Percentiles rank a stretch among this genome's conserved stretches.
Evolutionary conservation across 768 basidiomycete species (phyloP).

Genomic region (Pleurotus tuoliensis): DNA sequence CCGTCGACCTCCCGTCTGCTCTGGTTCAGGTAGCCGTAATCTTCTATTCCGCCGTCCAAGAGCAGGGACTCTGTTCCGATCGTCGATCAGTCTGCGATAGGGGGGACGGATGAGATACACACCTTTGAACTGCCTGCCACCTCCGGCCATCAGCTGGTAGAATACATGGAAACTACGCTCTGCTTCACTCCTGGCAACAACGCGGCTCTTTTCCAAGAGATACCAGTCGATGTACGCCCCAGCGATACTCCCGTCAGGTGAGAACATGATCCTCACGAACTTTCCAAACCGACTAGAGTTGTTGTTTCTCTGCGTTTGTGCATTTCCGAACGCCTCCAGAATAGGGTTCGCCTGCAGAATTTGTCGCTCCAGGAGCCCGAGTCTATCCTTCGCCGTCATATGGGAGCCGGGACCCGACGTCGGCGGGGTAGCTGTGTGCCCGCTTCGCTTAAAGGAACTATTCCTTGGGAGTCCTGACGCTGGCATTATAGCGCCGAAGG

Average conservation of each 20-base stretch:
- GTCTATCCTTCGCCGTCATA: constrained; percentile 63
- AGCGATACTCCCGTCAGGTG: constrained; percentile 89
- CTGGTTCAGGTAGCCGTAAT: constrained; percentile 91
- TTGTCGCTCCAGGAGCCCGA: constrained; percentile 90
- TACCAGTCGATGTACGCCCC: constrained; percentile 99
- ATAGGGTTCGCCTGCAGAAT: constrained; percentile 98
- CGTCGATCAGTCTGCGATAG: constrained; percentile 6
- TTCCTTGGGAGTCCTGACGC: constrained; percentile 67
- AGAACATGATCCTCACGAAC: constrained; percentile 94
- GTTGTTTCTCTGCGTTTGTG: constrained; percentile 96
- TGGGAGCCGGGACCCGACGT: constrained; percentile 38
- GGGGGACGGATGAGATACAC: constrained; percentile 14
- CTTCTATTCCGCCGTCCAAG: constrained; percentile 66
- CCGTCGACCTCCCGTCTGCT: constrained; percentile 92
- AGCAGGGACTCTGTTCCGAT: constrained; percentile 58
- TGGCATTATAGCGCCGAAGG: constrained; percentile 54
- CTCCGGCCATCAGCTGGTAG: constrained; percentile 88
- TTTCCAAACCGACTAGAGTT: constrained; percentile 99
- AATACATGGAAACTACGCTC: constrained; percentile 97
- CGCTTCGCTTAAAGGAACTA: constrained; percentile 50
- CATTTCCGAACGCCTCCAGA: constrained; percentile 96
- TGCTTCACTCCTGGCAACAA: constrained; percentile 81
- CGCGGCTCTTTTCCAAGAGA: constrained; percentile 93
- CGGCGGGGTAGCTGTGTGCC: constrained; percentile 42
- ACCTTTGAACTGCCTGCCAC: constrained; percentile 62